A percentile compares a stretch with the other conserved stretches of the same genome.
Evolutionary conservation across 805 yeast species (phyloP).

Genomic region (Cyberlindnera euphorbiae): DNA sequence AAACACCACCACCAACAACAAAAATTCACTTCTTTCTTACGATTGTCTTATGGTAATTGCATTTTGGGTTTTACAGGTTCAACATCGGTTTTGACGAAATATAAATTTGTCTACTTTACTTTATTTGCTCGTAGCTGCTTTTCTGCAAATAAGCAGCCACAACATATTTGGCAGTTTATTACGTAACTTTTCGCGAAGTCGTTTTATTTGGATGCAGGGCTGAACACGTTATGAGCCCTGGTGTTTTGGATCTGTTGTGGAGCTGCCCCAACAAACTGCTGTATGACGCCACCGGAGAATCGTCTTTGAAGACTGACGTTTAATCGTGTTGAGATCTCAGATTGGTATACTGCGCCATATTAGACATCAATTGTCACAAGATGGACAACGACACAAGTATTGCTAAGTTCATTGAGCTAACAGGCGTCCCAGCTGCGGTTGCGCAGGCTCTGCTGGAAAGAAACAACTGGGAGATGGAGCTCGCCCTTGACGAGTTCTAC

Average conservation of each 20-base stretch:
- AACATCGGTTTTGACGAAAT: constrained; percentile 35
- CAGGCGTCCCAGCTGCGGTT: constrained; percentile 19
- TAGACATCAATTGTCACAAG: too few species aligned
- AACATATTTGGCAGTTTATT: too few species aligned
- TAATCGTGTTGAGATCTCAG: too few species aligned
- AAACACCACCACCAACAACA: constrained; percentile 9
- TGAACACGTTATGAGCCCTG: too few species aligned
- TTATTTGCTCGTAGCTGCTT: not conserved
- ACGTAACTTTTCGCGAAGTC: too few species aligned
- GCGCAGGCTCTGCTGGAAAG: constrained; percentile 21
- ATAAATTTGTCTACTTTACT: constrained; percentile 3
- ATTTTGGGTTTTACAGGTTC: constrained; percentile 34
- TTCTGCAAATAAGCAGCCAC: too few species aligned
- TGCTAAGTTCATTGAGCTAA: constrained; percentile 17
- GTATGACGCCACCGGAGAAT: too few species aligned
- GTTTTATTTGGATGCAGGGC: too few species aligned
- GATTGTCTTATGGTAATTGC: constrained; percentile 20
- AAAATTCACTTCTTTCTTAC: constrained; percentile 15
- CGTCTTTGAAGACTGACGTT: too few species aligned
- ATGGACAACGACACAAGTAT: constrained; percentile 12
- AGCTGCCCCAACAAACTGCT: too few species aligned
- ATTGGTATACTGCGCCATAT: too few species aligned
- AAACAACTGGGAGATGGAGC: constrained; percentile 27
- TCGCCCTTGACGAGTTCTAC: constrained; percentile 32
- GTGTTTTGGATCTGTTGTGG: too few species aligned